Base-by-base conservation (phyloP, 2,329 filamentous ascomycete genomes). In the Achaetomium macrosporum region DNA sequence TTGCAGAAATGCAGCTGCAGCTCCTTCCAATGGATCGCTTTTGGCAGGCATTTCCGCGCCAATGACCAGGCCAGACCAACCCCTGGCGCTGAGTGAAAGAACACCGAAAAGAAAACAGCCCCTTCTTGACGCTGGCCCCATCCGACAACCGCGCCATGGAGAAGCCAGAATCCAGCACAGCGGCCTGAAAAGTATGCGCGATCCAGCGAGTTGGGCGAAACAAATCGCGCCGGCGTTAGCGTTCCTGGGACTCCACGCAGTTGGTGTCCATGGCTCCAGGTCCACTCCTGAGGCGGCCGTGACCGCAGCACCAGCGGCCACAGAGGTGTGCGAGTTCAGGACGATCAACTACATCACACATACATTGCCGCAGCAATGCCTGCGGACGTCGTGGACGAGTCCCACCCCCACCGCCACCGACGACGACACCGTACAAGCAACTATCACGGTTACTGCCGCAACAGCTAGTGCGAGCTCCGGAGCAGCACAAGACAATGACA, bases 331-430 rank as follows among this genome's bases (percentile, higher is more conserved):
- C 69, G 77, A 79, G 60, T 76, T 71, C 50, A 79, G 81, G 60
- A 89, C 85, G 1, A 83, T 89, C 65, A 91, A 92, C 69, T 90
- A 91, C 69, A 88, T 92, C 57, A 91, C 87, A 11, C 85, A 91
- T 61, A 83, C 81, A 2, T 72, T 91, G 37, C 86, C 86, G 11
- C 86, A 89, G 66, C 85, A 87, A 71, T 92, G 88, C 65, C 73
- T 89, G 19, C 81, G 79, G 45, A 83, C 81, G n/a, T 76, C 76
- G 39, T 84, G 83, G 74, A 68, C 74, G 16, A 68, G 64, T 51
- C 57, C 66, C 11, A 55, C 62, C 17, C 57, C 61, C n/a, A 40
- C 53, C 11, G 46, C 53, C 12, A 36, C 41, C 44, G 48, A 36
- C n/a, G 51, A 61, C 29, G 56, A 36, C 16, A 51, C 61, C 29